These are phyloP conservation scores for Oxyria digyna DNA, from an alignment of 148 eudicot genomes.

Conservation along the genomic window DNA sequence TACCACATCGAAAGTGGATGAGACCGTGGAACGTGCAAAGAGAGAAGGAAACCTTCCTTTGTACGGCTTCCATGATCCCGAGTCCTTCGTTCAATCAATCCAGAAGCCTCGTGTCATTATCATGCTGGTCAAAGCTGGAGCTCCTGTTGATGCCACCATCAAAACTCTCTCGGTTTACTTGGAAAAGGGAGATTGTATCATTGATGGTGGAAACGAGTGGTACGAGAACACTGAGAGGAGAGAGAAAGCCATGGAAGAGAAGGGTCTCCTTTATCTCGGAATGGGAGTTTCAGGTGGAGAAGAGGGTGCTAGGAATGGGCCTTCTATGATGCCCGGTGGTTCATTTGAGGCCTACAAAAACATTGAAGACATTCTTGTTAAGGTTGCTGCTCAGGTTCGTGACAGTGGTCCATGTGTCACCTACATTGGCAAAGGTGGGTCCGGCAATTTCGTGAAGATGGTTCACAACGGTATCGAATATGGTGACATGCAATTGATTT, in stretches of 20 bases:
- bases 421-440: conserved; percentile 79
- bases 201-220: conserved; percentile 95
- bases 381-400: conserved; percentile 85
- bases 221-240: conserved; percentile 93
- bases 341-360: conserved; percentile 71
- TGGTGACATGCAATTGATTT: conserved; percentile 87
- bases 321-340: conserved; percentile 94
- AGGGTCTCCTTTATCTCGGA: conserved; percentile 77
- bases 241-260: conserved; percentile 58
- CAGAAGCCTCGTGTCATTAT: conserved; percentile 86
- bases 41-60: conserved; percentile 78
- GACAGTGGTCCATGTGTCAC: conserved; percentile 95
- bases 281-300: conserved; percentile 98
- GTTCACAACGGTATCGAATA: conserved; percentile 84
- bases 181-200: conserved; percentile 82
- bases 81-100: conserved; percentile 64
- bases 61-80: conserved; percentile 74
- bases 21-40: conserved; percentile 76
- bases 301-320: conserved; percentile 85
- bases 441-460: conserved; percentile 86
- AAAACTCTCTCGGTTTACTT: conserved; percentile 63
- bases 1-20: conserved; percentile 80
- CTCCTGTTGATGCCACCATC: conserved; percentile 85
- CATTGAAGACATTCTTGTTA: conserved; percentile 74
- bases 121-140: conserved; percentile 86